These are phyloP conservation scores for Jaltomata sinuosa DNA, from an alignment of 257 asterid genomes.

Conservation along the genomic window DNA sequence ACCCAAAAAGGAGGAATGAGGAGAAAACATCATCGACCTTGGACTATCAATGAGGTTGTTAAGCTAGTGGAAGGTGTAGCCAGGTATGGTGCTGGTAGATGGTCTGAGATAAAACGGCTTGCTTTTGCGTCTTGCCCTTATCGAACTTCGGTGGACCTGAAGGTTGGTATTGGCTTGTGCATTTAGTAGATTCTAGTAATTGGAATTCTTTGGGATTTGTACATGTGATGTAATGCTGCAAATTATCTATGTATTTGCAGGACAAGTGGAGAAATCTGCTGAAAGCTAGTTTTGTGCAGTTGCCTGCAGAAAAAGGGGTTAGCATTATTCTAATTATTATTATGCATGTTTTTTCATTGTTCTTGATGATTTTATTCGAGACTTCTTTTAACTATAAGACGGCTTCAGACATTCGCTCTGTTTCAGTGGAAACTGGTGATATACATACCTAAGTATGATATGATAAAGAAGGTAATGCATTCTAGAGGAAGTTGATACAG, in stretches of 20 bases:
- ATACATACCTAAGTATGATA: background rate
- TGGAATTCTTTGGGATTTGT: background rate
- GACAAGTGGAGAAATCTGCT: constrained; percentile 98
- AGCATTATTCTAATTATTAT: constrained; percentile 11
- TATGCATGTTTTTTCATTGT: background rate
- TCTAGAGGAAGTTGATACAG: background rate
- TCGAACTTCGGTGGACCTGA: constrained; percentile 94
- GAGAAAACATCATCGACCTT: constrained; percentile 96
- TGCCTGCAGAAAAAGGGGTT: constrained; percentile 69
- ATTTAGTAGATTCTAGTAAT: background rate
- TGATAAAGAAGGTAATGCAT: background rate
- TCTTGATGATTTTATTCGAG: background rate
- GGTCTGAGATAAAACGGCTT: constrained; percentile 95
- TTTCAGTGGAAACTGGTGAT: background rate
- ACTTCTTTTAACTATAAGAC: background rate
- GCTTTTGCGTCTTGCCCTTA: constrained; percentile 80
- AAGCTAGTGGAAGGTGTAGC: constrained; percentile 95
- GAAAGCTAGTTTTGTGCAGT: constrained; percentile 75
- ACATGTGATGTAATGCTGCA: background rate
- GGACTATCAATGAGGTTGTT: constrained; percentile 84
- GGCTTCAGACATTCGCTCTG: background rate
- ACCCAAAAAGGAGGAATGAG: constrained; percentile 60
- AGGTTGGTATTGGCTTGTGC: constrained; percentile 37
- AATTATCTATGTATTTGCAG: constrained; percentile 25
- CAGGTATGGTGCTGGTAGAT: constrained; percentile 87